Base-by-base conservation (phyloP, 129 eudicot species). In the Lonicera japonica region DNA sequence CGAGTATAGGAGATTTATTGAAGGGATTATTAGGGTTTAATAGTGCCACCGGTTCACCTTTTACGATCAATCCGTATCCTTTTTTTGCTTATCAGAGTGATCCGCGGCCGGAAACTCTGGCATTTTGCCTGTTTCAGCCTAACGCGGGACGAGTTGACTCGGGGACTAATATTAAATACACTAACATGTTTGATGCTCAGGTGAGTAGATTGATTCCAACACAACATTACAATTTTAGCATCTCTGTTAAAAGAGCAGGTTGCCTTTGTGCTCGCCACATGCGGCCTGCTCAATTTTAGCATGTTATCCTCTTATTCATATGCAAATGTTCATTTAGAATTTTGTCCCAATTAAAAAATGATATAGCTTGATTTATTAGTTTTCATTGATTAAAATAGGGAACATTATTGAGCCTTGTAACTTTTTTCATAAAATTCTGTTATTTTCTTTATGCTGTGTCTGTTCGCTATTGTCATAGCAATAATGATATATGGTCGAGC, bases 151-250 rank as follows among this genome's bases (percentile, higher is more conserved):
- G 89, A 22, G 81, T 86, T 22, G 97, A 91, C 69, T 66, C 95
- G 20, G 83, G 80, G n/a, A 71, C 87, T 21, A 82, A 80, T 43
- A 75, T 83, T 13, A 87, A 87, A 75, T 91, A 91, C 58, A 78
- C 79, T 63, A 91, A 87, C 77, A 87, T 91, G 97, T 91, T 91
- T 22, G 97, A 91, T 73, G 95, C 97, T 57, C 95, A 87, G 88
- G 95, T 88, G 1, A 68, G 63, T 40, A 38, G 25, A 56, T 22
- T 47, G 25, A 56, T 22, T 47, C 66, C 55, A 34, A 60, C 14
- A 9, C 73, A 70, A 70, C 69, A 51, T 71, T 21, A 47, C 56
- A 63, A 11, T 46, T 63, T 23, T 3, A 23, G 67, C 53, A 63
- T 47, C 52, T 40, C 5, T 34, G 1, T n/a, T n/a, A n/a, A 43